phyloP scores from a whole-genome alignment of 1,139 yeast genomes.

The Maudiozyma humilis region DNA sequence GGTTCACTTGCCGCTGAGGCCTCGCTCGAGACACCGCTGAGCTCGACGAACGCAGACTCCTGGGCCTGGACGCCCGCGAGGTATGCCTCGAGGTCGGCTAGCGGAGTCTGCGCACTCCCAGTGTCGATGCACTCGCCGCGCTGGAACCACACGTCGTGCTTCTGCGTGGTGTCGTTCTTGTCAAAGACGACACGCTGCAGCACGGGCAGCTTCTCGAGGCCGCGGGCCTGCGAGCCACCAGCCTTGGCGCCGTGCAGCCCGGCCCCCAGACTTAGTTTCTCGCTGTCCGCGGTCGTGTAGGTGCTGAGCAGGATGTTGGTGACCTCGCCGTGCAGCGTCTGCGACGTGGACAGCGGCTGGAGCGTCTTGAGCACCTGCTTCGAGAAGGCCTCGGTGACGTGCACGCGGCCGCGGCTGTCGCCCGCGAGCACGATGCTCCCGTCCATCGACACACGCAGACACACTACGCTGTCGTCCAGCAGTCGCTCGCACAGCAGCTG shows the following conservation, averaged over 20 bases:
- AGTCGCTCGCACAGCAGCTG: conserved; percentile 22
- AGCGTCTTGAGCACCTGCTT: conserved; percentile 65
- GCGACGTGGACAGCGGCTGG: conserved; percentile 40
- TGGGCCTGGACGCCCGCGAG: conserved; percentile 42
- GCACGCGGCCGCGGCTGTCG: conserved; percentile 59
- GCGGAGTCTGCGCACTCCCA: conserved; percentile 12
- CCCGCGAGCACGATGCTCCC: conserved; percentile 72
- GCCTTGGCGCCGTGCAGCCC: conserved; percentile 5
- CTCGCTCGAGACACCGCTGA: conserved; percentile 35
- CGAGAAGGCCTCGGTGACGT: conserved; percentile 65
- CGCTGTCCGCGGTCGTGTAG: conserved; percentile 8
- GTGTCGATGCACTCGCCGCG: conserved; percentile 29
- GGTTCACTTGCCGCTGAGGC: too few species aligned
- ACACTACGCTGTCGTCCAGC: conserved; percentile 36
- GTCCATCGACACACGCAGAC: conserved; percentile 59
- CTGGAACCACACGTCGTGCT: conserved; percentile 47
- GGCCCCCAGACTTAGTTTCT: conserved; percentile 4
- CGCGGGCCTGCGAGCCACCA: conserved; percentile 10
- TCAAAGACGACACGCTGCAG: conserved; percentile 50
- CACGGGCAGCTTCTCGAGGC: conserved; percentile 37
- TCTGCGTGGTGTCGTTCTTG: conserved; percentile 36
- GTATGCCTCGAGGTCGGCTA: conserved; percentile 37
- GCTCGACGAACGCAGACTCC: conserved; percentile 43
- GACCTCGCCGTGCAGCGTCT: conserved; percentile 28
- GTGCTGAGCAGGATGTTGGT: conserved; percentile 32